Percentiles rank a stretch among this genome's conserved stretches.
Conservation (phyloP, 345 rosid genomes). For the Brassica rapa region DNA sequence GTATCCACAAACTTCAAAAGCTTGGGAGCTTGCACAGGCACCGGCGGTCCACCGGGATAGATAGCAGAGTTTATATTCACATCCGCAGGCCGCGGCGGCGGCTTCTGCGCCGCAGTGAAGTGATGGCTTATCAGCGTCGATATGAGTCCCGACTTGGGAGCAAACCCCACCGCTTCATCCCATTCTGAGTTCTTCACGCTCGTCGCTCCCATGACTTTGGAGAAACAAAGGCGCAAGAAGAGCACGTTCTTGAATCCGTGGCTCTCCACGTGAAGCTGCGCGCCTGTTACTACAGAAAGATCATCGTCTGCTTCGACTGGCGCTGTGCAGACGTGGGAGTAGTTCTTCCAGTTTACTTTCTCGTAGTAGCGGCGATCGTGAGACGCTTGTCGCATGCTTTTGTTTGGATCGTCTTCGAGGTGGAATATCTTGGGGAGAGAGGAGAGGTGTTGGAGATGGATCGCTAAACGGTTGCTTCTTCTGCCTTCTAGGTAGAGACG, state of each 20-base stretch:
- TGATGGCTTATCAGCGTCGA: slow-evolving; percentile 92
- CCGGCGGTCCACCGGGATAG: slow-evolving; percentile 94
- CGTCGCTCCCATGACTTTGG: slow-evolving; percentile 62
- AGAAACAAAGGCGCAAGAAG: slow-evolving; percentile 77
- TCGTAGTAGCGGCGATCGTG: slow-evolving; percentile 72
- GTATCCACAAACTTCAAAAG: slow-evolving; percentile 91
- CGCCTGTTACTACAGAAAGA: slow-evolving; percentile 83
- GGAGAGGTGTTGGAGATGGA: slow-evolving; percentile 94
- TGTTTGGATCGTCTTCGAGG: slow-evolving; percentile 67
- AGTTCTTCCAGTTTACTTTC: slow-evolving; percentile 94
- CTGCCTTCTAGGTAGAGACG: slow-evolving; percentile 93
- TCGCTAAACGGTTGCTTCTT: slow-evolving; percentile 78
- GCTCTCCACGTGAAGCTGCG: slow-evolving; percentile 79
- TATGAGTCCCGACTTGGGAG: slow-evolving; percentile 79
- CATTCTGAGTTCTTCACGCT: slow-evolving; percentile 67
- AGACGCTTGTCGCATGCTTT: slow-evolving; percentile 49
- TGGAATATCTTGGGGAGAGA: slow-evolving; percentile 87
- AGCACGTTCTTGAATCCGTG: slow-evolving; percentile 83
- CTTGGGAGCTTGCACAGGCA: slow-evolving; percentile 81
- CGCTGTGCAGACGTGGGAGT: slow-evolving; percentile 91
- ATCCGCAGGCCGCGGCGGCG: slow-evolving; percentile 78
- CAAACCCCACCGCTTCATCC: slow-evolving; percentile 86
- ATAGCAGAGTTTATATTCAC: slow-evolving; percentile 92
- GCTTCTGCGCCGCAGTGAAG: slow-evolving; percentile 67
- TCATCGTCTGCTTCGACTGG: slow-evolving; percentile 85